Conservation (phyloP, 2,329 filamentous ascomycete genomes). For the Claviceps sorghi region DNA sequence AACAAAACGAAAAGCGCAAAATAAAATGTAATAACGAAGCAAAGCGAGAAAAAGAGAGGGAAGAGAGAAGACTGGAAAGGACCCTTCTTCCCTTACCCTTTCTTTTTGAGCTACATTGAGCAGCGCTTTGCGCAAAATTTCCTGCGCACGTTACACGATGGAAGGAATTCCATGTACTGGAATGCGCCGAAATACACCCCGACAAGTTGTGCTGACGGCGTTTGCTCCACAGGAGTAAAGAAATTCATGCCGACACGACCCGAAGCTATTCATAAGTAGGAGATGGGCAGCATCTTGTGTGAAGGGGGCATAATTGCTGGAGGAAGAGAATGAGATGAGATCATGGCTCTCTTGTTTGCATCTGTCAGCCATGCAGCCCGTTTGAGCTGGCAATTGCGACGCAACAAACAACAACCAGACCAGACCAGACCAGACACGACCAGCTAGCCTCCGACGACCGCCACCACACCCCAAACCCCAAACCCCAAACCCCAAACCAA, state of each 20-base stretch:
- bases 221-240: neutral
- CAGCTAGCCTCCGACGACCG: neutral
- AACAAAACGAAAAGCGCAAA: neutral
- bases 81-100: neutral
- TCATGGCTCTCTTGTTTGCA: neutral
- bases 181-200: neutral
- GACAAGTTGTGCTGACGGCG: neutral
- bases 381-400: slow-evolving; percentile 2
- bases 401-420: too few species aligned
- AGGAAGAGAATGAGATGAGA: neutral
- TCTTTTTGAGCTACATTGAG: neutral
- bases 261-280: neutral
- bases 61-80: neutral
- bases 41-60: neutral
- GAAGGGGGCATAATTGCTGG: neutral
- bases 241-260: neutral
- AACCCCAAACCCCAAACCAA: too few species aligned
- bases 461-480: neutral
- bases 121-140: neutral
- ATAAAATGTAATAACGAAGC: neutral
- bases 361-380: neutral
- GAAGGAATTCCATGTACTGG: neutral
- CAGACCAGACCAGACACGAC: neutral
- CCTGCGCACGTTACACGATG: neutral
- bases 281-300: neutral